Evolutionary conservation across 2,329 filamentous ascomycete genomes (phyloP), one percentile per base, ranked within the genome.

Genomic region (Pseudopyrenochaeta lycopersici): DNA sequence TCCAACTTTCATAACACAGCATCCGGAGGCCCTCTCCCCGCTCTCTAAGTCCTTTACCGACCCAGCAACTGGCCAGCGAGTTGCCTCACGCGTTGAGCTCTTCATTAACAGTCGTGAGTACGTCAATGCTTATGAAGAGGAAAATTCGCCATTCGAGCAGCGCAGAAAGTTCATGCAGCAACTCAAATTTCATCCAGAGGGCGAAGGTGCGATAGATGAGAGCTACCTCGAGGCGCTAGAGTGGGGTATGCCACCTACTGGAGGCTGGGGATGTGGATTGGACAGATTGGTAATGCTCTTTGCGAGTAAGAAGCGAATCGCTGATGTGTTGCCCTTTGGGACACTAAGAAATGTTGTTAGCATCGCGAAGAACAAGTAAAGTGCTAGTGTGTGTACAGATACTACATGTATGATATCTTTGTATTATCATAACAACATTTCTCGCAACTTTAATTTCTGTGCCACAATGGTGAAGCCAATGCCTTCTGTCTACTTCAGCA

Each of bases 121-220:
- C 29, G 91, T 94, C 56, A 99, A 99, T 76, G 96, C 94, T 80
- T 99, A 99, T 75, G 95, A 99, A 75, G 95, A 99, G 77, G 95
- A 99, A 74, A 99, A 99, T 75, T 90, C 91, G 46, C 95, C 95
- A 0, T 88, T 90, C 48, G 90, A 89, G 66, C 95, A 99, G 78
- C 84, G 90, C 40, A 82, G 85, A 49, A 99, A 99, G 76, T 92
- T 99, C 60, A 76, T 87, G 41, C 83, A 84, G 58, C 86, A 88
- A 67, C 70, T 82, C 2, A 68, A 62, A 15, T 78, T 70, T 15
- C 65, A 72, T 20, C 54, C 76, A 6, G 65, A 71, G 15, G 72
- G 70, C 11, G 63, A 72, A 6, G 76, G 74, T 17, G 78, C 76
- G 1, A 80, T 88, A 9, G 92, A 97, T 68, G 90, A 96, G 77